Conservation (phyloP, 148 eudicot species). For the Vaccinium darrowii region DNA sequence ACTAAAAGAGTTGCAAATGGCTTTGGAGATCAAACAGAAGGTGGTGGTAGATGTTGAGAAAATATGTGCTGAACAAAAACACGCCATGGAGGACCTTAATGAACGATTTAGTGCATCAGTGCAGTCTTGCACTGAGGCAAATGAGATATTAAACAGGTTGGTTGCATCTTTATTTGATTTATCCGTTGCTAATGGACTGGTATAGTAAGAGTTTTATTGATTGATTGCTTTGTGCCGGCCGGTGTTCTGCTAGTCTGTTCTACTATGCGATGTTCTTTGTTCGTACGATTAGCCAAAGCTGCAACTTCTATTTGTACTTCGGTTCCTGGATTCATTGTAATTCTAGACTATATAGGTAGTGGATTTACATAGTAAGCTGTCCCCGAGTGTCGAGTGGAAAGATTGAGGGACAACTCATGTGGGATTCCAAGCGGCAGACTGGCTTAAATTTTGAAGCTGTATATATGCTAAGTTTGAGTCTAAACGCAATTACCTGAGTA, state of each 20-base stretch:
- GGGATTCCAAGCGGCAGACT: background rate
- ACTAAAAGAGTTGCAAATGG: slow-evolving; percentile 50
- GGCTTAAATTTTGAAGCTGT: background rate
- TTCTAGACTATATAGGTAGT: background rate
- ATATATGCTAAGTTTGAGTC: background rate
- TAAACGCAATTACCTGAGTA: background rate
- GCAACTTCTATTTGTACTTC: background rate
- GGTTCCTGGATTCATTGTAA: background rate
- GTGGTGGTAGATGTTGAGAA: slow-evolving; percentile 54
- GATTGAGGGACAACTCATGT: background rate
- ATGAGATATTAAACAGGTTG: slow-evolving; percentile 78
- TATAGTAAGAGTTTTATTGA: background rate
- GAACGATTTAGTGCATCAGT: slow-evolving; percentile 69
- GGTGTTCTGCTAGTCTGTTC: background rate
- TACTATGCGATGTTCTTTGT: background rate
- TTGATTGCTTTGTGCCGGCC: background rate
- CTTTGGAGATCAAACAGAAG: slow-evolving; percentile 63
- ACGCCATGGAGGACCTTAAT: slow-evolving; percentile 74
- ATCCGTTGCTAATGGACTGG: background rate
- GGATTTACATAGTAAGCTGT: background rate
- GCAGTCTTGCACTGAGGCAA: slow-evolving; percentile 80
- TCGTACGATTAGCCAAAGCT: background rate
- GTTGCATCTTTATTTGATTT: background rate
- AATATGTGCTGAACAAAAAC: slow-evolving; percentile 70
- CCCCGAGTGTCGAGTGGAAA: background rate